A percentile compares a stretch with the other conserved stretches of the same genome.
Conservation (phyloP, 2,329 filamentous ascomycete species). For the Leptographium flavum region DNA sequence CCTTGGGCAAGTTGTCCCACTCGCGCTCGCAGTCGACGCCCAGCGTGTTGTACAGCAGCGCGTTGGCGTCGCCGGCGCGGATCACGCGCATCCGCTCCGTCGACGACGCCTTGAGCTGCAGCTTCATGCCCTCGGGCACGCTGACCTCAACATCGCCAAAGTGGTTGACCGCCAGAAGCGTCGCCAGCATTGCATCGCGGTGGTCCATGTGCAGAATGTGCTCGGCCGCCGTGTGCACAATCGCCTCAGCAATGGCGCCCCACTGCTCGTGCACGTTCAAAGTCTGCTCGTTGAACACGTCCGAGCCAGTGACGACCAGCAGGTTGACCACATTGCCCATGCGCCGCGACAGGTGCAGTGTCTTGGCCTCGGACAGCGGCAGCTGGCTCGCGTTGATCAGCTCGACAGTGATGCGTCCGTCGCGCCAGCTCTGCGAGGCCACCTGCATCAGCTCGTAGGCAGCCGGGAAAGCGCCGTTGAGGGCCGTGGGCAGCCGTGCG, state of each 20-base stretch:
- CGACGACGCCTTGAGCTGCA: constrained; percentile 9
- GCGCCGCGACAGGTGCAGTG: constrained; percentile 3
- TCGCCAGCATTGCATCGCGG: constrained; percentile 7
- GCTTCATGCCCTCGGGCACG: constrained; percentile 11
- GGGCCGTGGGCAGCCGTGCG: background rate
- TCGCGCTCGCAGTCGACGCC: constrained; percentile 11
- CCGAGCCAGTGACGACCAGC: constrained; percentile 1
- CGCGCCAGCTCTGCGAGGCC: constrained; percentile 1
- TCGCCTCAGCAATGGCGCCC: constrained; percentile 11
- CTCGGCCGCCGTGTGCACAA: constrained; percentile 12
- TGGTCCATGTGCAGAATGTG: constrained; percentile 11
- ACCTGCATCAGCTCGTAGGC: constrained; percentile 1
- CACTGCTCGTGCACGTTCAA: constrained; percentile 10
- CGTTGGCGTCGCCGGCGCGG: constrained; percentile 4
- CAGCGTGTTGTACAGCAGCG: constrained; percentile 10
- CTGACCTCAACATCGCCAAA: constrained; percentile 3
- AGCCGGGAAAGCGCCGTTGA: constrained; percentile 2
- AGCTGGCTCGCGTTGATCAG: constrained; percentile 6
- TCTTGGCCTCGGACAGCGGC: constrained; percentile 6
- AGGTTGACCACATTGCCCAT: constrained; percentile 1
- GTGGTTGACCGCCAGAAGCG: constrained; percentile 3
- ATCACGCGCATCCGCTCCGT: constrained; percentile 8
- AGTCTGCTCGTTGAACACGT: background rate
- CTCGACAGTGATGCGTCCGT: constrained; percentile 4
- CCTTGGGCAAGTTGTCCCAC: constrained; percentile 11